Evolutionary conservation across 2,329 filamentous ascomycete genomes (phyloP).

Genomic region (Aspergillus sp.): DNA sequence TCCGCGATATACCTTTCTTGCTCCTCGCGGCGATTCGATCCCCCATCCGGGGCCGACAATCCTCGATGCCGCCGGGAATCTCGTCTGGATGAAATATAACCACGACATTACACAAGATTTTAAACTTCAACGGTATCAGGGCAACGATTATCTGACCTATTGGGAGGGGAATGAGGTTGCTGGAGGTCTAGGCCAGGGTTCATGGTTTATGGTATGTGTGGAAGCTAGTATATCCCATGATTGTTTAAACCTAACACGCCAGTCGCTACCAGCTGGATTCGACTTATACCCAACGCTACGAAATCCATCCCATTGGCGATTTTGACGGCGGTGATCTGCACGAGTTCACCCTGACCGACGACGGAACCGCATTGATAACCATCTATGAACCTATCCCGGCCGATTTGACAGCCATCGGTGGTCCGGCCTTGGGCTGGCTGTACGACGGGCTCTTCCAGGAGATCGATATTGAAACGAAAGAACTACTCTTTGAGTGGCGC

Average conservation of each 20-base stretch:
- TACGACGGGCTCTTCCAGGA: slow-evolving; percentile 26
- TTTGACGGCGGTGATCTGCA: slow-evolving; percentile 24
- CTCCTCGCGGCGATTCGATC: slow-evolving; percentile 26
- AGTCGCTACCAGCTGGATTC: slow-evolving; percentile 16
- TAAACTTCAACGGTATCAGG: slow-evolving; percentile 18
- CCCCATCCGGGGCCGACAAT: slow-evolving; percentile 21
- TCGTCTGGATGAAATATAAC: slow-evolving; percentile 22
- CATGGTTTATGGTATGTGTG: slow-evolving; percentile 20
- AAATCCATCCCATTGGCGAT: slow-evolving; percentile 12
- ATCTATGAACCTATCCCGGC: slow-evolving; percentile 22
- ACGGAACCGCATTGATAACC: slow-evolving; percentile 25
- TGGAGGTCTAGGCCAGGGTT: slow-evolving; percentile 12
- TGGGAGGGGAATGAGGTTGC: slow-evolving; percentile 19
- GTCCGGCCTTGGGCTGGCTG: slow-evolving; percentile 24
- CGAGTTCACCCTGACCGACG: slow-evolving; percentile 25
- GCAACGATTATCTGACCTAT: slow-evolving; percentile 18
- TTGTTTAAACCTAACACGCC: background rate
- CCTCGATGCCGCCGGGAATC: slow-evolving; percentile 18
- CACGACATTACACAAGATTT: slow-evolving; percentile 21
- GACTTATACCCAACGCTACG: slow-evolving; percentile 15
- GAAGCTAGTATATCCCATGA: background rate
- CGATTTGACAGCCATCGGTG: slow-evolving; percentile 21
- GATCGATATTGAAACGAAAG: slow-evolving; percentile 29
- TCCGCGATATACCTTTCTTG: slow-evolving; percentile 23
- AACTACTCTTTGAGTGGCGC: slow-evolving; percentile 32